Base-by-base conservation (phyloP, 75 land plant species). In the Cryptomeria japonica region DNA sequence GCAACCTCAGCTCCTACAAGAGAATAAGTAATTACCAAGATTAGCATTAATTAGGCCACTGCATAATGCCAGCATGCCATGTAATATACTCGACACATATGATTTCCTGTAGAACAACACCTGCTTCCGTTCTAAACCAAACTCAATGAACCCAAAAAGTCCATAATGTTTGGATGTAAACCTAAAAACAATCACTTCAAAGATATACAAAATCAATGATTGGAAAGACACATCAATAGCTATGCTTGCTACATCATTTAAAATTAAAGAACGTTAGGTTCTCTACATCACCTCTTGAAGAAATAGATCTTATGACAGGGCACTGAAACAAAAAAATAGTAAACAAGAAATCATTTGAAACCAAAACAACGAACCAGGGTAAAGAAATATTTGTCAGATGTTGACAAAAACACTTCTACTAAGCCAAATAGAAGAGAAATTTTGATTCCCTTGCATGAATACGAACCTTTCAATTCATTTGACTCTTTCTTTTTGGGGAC, bases 1-100 rank as follows among this genome's bases (percentile, higher is more conserved):
- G 96, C 96, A 7, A 94, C 96, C 87, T 94, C 96, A 41, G 96
- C 96, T 86, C 96, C 96, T 93, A 88, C 79, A 86, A 53, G 4
- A 85, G 36, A 56, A 37, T 4, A 82, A n/a, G 25, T 12, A 82
- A 82, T 44, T 44, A 46, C 49, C 46, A 44, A 46, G 22, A 28
- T 82, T 82, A 28, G 18, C 12, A n/a, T 13, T 18, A 79, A 19
- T 79, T 15, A 39, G 42, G 42, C 2, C 6, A 41, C 9, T 46
- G 38, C 39, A 79, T 19, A 77, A 36, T 46, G 28, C 13, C 31
- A 46, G 51, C 51, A 82, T 11, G 46, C 46, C n/a, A 46, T 82
- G 5, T 3, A 82, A 82, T 25, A 82, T 11, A 38, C 51, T 46
- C 10, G 47, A 82, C 15, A n/a, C 0, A 14, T 44, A 25, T 4